Evolutionary conservation across 345 rosid genomes (phyloP).

Genomic region (Eucalyptus decipiens): DNA sequence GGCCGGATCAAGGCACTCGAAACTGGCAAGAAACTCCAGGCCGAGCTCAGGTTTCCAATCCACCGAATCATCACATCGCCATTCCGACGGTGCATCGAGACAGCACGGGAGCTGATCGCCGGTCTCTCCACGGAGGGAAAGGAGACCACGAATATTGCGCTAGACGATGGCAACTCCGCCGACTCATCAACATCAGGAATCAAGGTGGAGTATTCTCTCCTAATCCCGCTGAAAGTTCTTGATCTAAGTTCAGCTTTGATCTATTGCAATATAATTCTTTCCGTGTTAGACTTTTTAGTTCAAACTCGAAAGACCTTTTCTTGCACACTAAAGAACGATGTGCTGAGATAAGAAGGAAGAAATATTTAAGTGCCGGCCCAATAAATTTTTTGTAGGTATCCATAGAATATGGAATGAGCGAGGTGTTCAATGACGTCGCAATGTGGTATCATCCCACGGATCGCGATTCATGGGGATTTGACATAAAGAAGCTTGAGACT

Average conservation of each 20-base stretch:
- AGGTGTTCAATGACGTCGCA: slow-evolving; percentile 54
- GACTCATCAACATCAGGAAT: background rate
- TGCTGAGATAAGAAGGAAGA: background rate
- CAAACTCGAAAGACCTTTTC: background rate
- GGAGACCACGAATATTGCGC: background rate
- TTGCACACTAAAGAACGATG: background rate
- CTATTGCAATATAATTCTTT: background rate
- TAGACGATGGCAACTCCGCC: background rate
- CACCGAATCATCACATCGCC: slow-evolving; percentile 81
- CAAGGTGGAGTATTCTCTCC: background rate
- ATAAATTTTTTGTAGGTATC: slow-evolving; percentile 26
- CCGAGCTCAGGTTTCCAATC: slow-evolving; percentile 43
- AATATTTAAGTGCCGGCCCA: background rate
- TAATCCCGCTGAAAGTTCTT: background rate
- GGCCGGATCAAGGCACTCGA: slow-evolving; percentile 46
- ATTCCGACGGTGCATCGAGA: slow-evolving; percentile 66
- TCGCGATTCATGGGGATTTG: slow-evolving; percentile 31
- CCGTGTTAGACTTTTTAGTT: background rate
- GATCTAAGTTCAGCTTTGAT: background rate
- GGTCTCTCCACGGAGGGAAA: slow-evolving; percentile 44
- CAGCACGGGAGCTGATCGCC: slow-evolving; percentile 41
- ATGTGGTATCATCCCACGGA: slow-evolving; percentile 40
- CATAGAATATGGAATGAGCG: slow-evolving; percentile 74
- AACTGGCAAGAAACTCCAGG: slow-evolving; percentile 32
- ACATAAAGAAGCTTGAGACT: slow-evolving; percentile 39